A percentile compares a stretch with the other conserved stretches of the same genome.
Conservation (phyloP, 495 filamentous ascomycete species). For the Aspergillus sparsus region DNA sequence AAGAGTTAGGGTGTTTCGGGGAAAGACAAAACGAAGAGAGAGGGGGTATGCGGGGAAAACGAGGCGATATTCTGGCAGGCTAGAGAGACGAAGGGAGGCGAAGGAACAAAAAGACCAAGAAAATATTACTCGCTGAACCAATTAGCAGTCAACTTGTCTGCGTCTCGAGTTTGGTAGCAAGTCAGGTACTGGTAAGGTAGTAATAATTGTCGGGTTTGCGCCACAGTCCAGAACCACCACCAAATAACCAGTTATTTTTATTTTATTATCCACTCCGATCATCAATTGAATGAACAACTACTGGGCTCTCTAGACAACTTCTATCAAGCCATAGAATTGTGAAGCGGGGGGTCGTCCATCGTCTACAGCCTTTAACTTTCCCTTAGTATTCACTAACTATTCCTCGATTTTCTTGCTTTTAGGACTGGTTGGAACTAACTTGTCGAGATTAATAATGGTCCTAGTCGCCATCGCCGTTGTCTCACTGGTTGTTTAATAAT, state of each 20-base stretch:
- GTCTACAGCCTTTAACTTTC: too few species aligned
- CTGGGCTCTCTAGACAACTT: too few species aligned
- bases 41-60: slow-evolving; percentile 19
- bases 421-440: slow-evolving; percentile 1
- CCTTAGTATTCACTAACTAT: neutral
- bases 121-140: neutral
- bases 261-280: too few species aligned
- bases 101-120: slow-evolving; percentile 5
- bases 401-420: neutral
- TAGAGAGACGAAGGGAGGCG: slow-evolving; percentile 17
- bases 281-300: too few species aligned
- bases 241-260: too few species aligned
- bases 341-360: too few species aligned
- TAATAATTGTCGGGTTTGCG: too few species aligned
- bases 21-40: neutral
- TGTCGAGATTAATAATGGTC: slow-evolving; percentile 4
- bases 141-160: neutral
- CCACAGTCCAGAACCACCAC: too few species aligned
- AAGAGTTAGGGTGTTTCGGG: slow-evolving; percentile 4
- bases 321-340: too few species aligned
- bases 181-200: too few species aligned
- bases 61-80: slow-evolving; percentile 12
- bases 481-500: neutral
- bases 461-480: neutral
- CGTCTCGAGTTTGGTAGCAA: neutral